These are phyloP conservation scores for Fusarium metavorans DNA, from an alignment of 2,329 filamentous ascomycete species.

Conservation along the genomic window DNA sequence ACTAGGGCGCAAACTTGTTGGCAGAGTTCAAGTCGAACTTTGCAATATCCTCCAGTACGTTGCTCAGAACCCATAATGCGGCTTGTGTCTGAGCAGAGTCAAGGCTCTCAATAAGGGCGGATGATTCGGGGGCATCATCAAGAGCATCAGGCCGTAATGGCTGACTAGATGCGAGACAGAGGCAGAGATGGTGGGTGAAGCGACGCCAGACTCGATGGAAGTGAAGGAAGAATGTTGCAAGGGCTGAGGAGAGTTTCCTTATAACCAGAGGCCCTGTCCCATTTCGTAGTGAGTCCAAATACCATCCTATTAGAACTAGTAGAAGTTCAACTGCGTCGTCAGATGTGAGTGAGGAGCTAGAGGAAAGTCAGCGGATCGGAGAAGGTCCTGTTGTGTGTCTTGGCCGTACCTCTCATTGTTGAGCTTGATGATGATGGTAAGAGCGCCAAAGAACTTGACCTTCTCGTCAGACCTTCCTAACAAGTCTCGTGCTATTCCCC, in stretches of 20 bases:
- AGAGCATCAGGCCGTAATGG: constrained; percentile 37
- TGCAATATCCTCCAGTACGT: constrained; percentile 51
- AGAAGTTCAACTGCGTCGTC: constrained; percentile 71
- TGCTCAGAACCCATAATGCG: constrained; percentile 71
- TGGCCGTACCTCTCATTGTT: constrained; percentile 83
- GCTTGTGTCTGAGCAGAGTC: constrained; percentile 63
- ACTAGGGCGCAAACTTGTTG: constrained; percentile 60
- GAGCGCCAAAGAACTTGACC: constrained; percentile 90
- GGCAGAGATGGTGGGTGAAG: constrained; percentile 70
- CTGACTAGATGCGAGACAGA: constrained; percentile 61
- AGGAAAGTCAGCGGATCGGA: neutral
- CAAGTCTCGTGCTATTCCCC: constrained; percentile 85
- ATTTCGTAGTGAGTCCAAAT: constrained; percentile 65
- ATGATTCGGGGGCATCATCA: constrained; percentile 53
- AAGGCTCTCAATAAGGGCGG: constrained; percentile 61
- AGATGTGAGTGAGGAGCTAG: constrained; percentile 63
- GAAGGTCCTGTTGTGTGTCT: too few species aligned
- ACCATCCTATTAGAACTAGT: constrained; percentile 71
- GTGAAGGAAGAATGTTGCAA: constrained; percentile 81
- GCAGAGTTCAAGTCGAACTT: constrained; percentile 74
- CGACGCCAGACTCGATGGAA: constrained; percentile 75
- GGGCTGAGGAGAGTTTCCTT: constrained; percentile 81
- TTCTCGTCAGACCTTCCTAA: constrained; percentile 77
- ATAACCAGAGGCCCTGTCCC: constrained; percentile 71
- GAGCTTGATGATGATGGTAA: constrained; percentile 94